Evolutionary conservation across 2,329 filamentous ascomycete genomes (phyloP).

Genomic region (Colletotrichum gloeosporioides): DNA sequence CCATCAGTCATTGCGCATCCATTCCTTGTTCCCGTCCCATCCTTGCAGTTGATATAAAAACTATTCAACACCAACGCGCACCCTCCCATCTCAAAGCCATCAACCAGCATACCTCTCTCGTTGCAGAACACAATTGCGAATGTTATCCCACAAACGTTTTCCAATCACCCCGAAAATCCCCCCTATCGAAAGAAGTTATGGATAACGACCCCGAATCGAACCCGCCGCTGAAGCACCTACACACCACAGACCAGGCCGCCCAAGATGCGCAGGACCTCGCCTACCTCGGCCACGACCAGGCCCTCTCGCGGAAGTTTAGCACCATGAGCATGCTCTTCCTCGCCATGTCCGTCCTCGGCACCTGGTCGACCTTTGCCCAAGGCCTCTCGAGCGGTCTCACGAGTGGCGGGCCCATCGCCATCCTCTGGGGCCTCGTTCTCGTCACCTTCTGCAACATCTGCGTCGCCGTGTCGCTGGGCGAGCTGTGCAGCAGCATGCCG

Average conservation of each 20-base stretch:
- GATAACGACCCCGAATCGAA: conserved; percentile 1
- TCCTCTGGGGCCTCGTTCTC: conserved; percentile 59
- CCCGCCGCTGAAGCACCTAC: background rate
- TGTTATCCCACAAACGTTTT: background rate
- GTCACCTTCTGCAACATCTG: conserved; percentile 58
- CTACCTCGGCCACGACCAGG: conserved; percentile 43
- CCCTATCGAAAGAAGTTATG: background rate
- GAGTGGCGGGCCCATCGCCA: conserved; percentile 57
- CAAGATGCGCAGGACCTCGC: conserved; percentile 45
- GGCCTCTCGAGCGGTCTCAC: conserved; percentile 47
- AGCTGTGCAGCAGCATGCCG: conserved; percentile 63
- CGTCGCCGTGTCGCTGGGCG: conserved; percentile 59
- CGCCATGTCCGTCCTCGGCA: conserved; percentile 62
- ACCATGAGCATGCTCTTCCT: conserved; percentile 62
- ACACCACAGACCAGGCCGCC: background rate
- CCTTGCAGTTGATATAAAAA: background rate
- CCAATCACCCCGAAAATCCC: background rate
- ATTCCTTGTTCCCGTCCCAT: background rate
- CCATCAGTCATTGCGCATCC: background rate
- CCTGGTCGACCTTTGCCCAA: conserved; percentile 63
- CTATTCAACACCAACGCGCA: background rate
- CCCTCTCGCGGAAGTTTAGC: conserved; percentile 52
- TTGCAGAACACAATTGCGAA: background rate
- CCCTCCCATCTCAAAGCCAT: background rate
- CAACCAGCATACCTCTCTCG: background rate